A percentile compares a stretch with the other conserved stretches of the same genome.
Evolutionary conservation across 257 asterid genomes (phyloP).

Genomic region (Nicotiana obtusifolia): DNA sequence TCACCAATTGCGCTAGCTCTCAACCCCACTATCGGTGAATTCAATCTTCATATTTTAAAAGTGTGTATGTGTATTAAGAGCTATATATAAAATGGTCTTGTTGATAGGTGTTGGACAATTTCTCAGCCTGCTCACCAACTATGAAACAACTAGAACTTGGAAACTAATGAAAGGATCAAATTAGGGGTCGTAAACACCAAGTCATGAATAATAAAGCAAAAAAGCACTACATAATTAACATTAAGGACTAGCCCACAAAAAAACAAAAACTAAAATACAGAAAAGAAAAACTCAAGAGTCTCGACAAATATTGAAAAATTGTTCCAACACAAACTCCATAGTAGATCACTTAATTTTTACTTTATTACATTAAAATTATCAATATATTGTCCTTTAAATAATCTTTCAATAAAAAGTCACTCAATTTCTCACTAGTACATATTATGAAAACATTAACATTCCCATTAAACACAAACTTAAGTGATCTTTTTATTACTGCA

Average conservation of each 20-base stretch:
- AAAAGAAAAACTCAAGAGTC: no score
- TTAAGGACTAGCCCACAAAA: neutral
- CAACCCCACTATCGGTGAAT: no score
- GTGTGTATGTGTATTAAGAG: no score
- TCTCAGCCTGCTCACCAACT: neutral
- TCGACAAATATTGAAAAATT: no score
- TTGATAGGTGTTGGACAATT: neutral
- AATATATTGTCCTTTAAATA: neutral
- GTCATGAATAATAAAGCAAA: neutral
- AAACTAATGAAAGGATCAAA: neutral
- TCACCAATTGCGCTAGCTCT: no score
- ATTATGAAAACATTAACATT: no score
- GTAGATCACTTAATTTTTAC: neutral
- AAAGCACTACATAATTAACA: neutral
- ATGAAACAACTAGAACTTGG: neutral
- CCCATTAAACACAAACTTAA: neutral
- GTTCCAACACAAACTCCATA: no score
- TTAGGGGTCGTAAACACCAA: neutral
- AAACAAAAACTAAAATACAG: neutral
- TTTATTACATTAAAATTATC: no score
- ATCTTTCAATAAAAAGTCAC: neutral
- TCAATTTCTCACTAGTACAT: neutral
- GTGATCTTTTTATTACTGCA: neutral
- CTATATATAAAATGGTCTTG: neutral
- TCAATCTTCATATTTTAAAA: no score